phyloP scores from a whole-genome alignment of 495 filamentous ascomycete genomes.

The Penicillium lividum region DNA sequence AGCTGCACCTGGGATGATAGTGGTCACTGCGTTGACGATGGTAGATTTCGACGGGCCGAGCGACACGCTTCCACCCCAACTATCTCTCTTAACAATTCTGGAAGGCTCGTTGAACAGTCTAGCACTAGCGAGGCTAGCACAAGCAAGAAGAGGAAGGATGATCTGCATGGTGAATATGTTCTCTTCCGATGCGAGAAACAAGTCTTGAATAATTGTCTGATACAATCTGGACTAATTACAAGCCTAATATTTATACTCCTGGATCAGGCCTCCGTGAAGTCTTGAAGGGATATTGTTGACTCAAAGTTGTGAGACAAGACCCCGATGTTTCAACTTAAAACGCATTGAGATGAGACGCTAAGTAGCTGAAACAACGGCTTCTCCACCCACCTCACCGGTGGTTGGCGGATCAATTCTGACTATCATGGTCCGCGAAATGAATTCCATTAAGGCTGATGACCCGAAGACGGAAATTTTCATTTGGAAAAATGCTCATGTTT shows the following conservation, averaged over 20 bases:
- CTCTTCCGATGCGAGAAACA: background rate
- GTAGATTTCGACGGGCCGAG: conserved; percentile 42
- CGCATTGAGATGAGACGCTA: conserved; percentile 2
- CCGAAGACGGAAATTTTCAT: conserved; percentile 1
- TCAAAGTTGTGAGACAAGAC: background rate
- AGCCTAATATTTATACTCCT: background rate
- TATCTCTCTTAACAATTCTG: conserved; percentile 27
- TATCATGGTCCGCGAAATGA: background rate
- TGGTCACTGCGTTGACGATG: conserved; percentile 44
- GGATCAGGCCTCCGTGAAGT: background rate
- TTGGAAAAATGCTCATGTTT: background rate
- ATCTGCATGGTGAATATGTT: conserved; percentile 11
- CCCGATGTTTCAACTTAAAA: conserved; percentile 15
- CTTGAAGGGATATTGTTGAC: background rate
- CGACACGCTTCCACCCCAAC: conserved; percentile 42
- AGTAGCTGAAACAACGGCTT: conserved; percentile 6
- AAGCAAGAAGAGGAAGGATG: conserved; percentile 6
- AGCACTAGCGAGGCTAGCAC: conserved; percentile 13
- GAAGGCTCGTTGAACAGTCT: background rate
- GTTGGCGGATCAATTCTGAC: conserved; percentile 18
- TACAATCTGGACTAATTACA: background rate
- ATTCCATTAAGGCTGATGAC: background rate
- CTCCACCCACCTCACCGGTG: background rate
- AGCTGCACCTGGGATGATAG: conserved; percentile 38
- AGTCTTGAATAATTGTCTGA: background rate